Evolutionary conservation across 2,329 filamentous ascomycete genomes (phyloP).

Genomic region (Onygena corvina): DNA sequence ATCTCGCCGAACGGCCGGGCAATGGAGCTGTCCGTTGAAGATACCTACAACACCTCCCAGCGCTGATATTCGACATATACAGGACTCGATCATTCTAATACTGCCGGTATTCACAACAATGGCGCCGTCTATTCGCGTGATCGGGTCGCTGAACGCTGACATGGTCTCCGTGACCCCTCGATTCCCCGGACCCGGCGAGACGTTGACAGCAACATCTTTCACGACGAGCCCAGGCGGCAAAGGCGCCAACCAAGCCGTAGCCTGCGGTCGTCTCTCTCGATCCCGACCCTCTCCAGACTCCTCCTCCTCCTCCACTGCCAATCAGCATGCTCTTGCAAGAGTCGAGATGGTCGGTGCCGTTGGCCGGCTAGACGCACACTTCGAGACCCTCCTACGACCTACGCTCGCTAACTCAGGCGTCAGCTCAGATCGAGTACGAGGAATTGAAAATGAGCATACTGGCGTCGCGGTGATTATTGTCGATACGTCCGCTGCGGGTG

Average conservation of each 20-base stretch:
- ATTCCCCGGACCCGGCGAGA: conserved; percentile 75
- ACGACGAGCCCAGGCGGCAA: conserved; percentile 78
- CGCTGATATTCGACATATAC: too few species aligned
- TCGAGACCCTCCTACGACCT: conserved; percentile 48
- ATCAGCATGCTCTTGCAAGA: conserved; percentile 23
- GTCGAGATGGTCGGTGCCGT: conserved; percentile 66
- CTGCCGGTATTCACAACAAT: conserved; percentile 17
- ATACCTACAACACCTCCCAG: too few species aligned
- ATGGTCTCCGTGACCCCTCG: conserved; percentile 78
- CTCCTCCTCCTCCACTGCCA: conserved; percentile 16
- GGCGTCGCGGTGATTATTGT: conserved; percentile 67
- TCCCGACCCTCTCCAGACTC: conserved; percentile 23
- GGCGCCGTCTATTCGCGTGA: conserved; percentile 55
- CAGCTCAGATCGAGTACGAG: conserved; percentile 43
- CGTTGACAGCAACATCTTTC: conserved; percentile 67
- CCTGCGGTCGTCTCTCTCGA: conserved; percentile 69
- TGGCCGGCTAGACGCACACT: conserved; percentile 48
- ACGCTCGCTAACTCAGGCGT: conserved; percentile 52
- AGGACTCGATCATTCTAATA: not conserved
- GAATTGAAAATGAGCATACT: conserved; percentile 42
- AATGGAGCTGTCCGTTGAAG: too few species aligned
- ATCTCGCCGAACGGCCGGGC: too few species aligned
- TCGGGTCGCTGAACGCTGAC: conserved; percentile 91
- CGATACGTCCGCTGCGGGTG: conserved; percentile 53
- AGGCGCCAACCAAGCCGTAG: conserved; percentile 89